phyloP scores from a whole-genome alignment of 2,329 filamentous ascomycete genomes.

The Emydomyces testavorans region DNA sequence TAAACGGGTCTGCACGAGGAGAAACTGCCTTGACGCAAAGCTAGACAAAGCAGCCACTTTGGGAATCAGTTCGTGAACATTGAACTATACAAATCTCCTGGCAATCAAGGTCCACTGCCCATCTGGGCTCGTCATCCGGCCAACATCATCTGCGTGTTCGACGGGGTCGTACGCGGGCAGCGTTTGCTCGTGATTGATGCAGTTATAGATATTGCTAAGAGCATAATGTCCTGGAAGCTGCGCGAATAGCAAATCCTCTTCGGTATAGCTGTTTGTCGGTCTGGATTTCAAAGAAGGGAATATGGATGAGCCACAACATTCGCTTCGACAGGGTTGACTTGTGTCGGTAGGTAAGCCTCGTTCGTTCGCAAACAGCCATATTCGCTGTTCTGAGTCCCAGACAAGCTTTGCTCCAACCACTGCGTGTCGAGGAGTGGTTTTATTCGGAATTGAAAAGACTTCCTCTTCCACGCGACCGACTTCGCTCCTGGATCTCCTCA shows the following conservation, averaged over 20 bases:
- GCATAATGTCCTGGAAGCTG: constrained; percentile 17
- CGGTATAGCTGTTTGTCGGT: neutral
- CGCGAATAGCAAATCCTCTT: constrained; percentile 16
- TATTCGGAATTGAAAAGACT: constrained; percentile 2
- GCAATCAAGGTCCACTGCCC: constrained; percentile 16
- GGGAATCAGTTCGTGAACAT: neutral
- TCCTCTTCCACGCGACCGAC: constrained; percentile 1
- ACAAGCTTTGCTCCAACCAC: constrained; percentile 13
- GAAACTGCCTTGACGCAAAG: too few species aligned
- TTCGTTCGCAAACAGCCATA: constrained; percentile 15
- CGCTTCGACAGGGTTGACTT: neutral
- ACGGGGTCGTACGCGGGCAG: constrained; percentile 12
- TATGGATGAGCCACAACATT: neutral
- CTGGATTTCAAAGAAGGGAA: neutral
- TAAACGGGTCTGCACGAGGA: too few species aligned
- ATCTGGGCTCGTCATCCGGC: constrained; percentile 10
- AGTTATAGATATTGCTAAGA: constrained; percentile 9
- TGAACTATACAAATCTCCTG: constrained; percentile 1
- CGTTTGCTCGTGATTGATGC: constrained; percentile 8
- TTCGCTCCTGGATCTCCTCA: constrained; percentile 6
- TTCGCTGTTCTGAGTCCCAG: constrained; percentile 15
- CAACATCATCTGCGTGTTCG: constrained; percentile 13
- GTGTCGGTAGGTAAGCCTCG: neutral
- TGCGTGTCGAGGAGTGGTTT: constrained; percentile 11
- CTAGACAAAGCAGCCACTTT: neutral